These are phyloP conservation scores for Cinchona pubescens DNA, from an alignment of 257 asterid species.

Conservation along the genomic window DNA sequence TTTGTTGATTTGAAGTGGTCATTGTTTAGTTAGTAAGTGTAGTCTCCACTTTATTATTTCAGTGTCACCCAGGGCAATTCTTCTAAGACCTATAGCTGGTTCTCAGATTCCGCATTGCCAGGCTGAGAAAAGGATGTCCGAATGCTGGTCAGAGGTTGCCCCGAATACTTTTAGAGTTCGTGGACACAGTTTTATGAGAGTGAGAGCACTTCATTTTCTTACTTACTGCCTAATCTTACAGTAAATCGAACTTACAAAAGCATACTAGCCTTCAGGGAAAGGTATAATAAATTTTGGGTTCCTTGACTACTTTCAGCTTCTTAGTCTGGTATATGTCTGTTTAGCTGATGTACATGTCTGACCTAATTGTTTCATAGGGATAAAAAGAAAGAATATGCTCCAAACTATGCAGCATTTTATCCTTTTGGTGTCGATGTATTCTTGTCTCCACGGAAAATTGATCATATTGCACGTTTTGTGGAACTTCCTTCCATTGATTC, in stretches of 20 bases:
- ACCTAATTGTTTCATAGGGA: conserved; percentile 51
- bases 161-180: conserved; percentile 82
- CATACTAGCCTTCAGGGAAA: background rate
- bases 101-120: conserved; percentile 70
- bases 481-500: conserved; percentile 75
- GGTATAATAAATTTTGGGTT: background rate
- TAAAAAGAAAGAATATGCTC: conserved; percentile 80
- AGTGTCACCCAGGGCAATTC: conserved; percentile 60
- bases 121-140: conserved; percentile 59
- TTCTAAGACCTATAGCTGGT: conserved; percentile 83
- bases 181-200: conserved; percentile 58
- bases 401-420: conserved; percentile 60
- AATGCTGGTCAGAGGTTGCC: conserved; percentile 67
- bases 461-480: conserved; percentile 79
- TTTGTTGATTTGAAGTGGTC: background rate
- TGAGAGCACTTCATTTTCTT: conserved; percentile 25
- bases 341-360: background rate
- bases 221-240: background rate
- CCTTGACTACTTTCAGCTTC: background rate
- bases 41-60: conserved; percentile 22
- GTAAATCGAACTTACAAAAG: background rate
- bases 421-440: conserved; percentile 91
- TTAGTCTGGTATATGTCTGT: background rate
- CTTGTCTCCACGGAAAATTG: conserved; percentile 72
- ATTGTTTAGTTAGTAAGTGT: conserved; percentile 2